A percentile compares a stretch with the other conserved stretches of the same genome.
These are phyloP conservation scores for Psilocybe azurescens DNA, from an alignment of 768 basidiomycete genomes.

Conservation along the genomic window DNA sequence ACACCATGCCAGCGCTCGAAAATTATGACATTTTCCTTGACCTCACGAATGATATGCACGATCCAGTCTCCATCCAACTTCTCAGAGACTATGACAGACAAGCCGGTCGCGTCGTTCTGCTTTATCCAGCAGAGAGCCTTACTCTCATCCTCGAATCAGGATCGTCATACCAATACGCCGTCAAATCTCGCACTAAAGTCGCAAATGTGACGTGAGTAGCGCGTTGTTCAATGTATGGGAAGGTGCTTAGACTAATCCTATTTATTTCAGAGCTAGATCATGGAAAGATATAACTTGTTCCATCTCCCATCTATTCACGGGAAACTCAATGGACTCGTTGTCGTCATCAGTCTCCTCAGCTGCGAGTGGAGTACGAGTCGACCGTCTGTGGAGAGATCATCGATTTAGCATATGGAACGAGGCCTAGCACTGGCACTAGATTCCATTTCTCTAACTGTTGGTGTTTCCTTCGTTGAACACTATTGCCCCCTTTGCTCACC, in stretches of 20 bases:
- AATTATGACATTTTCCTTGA: slow-evolving; percentile 70
- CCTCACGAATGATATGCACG: slow-evolving; percentile 72
- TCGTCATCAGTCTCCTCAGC: slow-evolving; percentile 38
- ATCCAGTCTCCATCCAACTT: slow-evolving; percentile 67
- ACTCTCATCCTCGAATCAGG: slow-evolving; percentile 75
- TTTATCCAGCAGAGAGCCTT: slow-evolving; percentile 67
- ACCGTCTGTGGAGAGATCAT: slow-evolving; percentile 71
- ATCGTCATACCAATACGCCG: slow-evolving; percentile 68
- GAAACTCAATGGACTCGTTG: slow-evolving; percentile 33
- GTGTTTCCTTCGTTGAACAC: neutral
- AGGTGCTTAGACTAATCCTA: neutral
- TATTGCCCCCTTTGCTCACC: neutral
- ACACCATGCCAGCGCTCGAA: slow-evolving; percentile 64
- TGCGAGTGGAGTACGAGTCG: slow-evolving; percentile 62
- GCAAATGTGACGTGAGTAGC: slow-evolving; percentile 69
- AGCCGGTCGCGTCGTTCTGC: slow-evolving; percentile 55
- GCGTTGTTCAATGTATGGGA: neutral
- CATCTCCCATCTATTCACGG: slow-evolving; percentile 64
- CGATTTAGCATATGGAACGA: slow-evolving; percentile 69
- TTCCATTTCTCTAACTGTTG: neutral
- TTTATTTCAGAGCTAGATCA: slow-evolving; percentile 54
- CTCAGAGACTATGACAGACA: slow-evolving; percentile 67
- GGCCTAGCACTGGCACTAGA: slow-evolving; percentile 22
- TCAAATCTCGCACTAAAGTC: slow-evolving; percentile 69
- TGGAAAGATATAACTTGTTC: slow-evolving; percentile 70